These are phyloP conservation scores for Ramularia endophylla DNA, from an alignment of 2,329 filamentous ascomycete species.

Conservation along the genomic window DNA sequence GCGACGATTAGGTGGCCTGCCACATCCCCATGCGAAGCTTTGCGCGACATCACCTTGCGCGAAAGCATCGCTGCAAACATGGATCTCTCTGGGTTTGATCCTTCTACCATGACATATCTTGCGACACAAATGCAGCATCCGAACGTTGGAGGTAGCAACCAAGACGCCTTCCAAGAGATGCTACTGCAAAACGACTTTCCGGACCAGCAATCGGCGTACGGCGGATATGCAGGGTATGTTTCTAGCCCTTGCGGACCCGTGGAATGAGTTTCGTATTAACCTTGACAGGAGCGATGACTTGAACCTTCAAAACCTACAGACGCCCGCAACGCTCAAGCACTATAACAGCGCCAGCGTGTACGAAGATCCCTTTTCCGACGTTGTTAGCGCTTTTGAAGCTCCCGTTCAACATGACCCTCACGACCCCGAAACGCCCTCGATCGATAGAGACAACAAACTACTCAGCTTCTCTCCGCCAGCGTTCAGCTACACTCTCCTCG, in stretches of 20 bases:
- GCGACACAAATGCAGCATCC: conserved; percentile 52
- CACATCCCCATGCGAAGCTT: conserved; percentile 13
- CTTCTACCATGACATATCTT: conserved; percentile 52
- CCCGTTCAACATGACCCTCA: conserved; percentile 34
- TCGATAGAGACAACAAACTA: conserved; percentile 57
- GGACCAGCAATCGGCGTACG: conserved; percentile 55
- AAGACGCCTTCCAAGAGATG: conserved; percentile 39
- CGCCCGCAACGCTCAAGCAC: conserved; percentile 27
- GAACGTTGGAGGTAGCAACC: conserved; percentile 44
- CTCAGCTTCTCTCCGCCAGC: conserved; percentile 46
- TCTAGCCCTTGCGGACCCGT: background rate
- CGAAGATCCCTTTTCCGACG: conserved; percentile 48
- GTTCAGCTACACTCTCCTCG: conserved; percentile 55
- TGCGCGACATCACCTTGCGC: conserved; percentile 11
- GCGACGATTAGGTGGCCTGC: background rate
- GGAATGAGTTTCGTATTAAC: conserved; percentile 8
- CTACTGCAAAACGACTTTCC: conserved; percentile 50
- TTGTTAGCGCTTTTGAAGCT: conserved; percentile 44
- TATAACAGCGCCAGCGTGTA: conserved; percentile 33
- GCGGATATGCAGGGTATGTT: conserved; percentile 53
- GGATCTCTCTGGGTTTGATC: conserved; percentile 27
- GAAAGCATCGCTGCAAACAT: conserved; percentile 21
- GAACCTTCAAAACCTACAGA: conserved; percentile 21
- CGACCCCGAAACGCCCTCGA: conserved; percentile 47
- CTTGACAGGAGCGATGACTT: conserved; percentile 25